Evolutionary conservation across 441 rosid genomes (phyloP).

Genomic region (Populus hybrid): DNA sequence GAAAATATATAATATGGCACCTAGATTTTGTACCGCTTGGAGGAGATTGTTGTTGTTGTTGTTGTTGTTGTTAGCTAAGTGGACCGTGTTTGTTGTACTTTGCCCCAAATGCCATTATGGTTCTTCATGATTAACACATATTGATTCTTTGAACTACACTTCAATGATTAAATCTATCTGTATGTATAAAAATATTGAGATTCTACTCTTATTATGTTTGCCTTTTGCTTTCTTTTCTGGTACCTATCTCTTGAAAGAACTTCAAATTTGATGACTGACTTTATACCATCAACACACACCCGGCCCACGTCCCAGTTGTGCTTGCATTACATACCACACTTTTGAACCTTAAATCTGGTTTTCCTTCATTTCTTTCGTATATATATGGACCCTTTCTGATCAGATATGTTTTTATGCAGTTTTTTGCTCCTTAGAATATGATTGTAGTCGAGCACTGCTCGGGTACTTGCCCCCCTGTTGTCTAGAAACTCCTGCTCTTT

Average conservation of each 20-base stretch:
- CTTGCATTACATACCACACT: not conserved
- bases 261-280: not conserved
- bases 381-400: not conserved
- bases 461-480: not conserved
- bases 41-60: not conserved
- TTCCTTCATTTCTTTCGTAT: not conserved
- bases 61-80: not conserved
- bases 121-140: conserved; percentile 28
- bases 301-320: not conserved
- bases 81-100: conserved; percentile 35
- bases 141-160: conserved; percentile 36
- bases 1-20: conserved; percentile 7
- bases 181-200: not conserved
- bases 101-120: conserved; percentile 29
- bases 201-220: conserved; percentile 10
- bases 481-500: not conserved
- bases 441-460: conserved; percentile 6
- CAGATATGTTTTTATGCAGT: not conserved
- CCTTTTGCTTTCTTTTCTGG: conserved; percentile 15
- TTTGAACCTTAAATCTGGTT: not conserved
- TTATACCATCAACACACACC: conserved; percentile 1
- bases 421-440: not conserved
- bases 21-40: conserved; percentile 17
- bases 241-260: conserved; percentile 7
- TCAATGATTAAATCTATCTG: conserved; percentile 27